These are phyloP conservation scores for Yarrowia sp. DNA, from an alignment of 805 yeast species.

Conservation along the genomic window DNA sequence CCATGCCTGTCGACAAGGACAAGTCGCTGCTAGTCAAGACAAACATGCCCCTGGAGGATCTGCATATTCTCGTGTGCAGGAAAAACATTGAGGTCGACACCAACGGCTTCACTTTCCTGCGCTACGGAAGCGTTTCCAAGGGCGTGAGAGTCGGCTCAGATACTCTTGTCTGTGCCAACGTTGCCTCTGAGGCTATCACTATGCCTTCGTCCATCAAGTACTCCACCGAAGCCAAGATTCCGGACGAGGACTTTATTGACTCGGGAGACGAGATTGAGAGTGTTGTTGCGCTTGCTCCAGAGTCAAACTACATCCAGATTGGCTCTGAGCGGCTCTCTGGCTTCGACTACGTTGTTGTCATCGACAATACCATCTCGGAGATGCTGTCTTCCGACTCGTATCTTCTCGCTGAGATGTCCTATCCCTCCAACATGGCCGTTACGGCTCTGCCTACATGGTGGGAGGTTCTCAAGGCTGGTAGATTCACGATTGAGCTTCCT, in stretches of 20 bases:
- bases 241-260: too few relatives aligned
- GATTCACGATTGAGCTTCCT: conserved; percentile 7
- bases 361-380: background rate
- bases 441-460: background rate
- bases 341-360: conserved; percentile 6
- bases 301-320: background rate
- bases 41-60: background rate
- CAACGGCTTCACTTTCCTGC: background rate
- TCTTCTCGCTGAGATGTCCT: conserved; percentile 6
- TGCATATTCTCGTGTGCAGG: conserved; percentile 10
- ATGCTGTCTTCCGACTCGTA: background rate
- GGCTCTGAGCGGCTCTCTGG: background rate
- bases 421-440: background rate
- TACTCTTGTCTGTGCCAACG: conserved; percentile 12
- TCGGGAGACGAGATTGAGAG: too few relatives aligned
- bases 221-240: conserved; percentile 10
- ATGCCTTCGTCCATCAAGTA: conserved; percentile 16
- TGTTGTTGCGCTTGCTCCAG: too few relatives aligned
- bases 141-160: background rate
- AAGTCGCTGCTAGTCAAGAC: conserved; percentile 10
- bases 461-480: conserved; percentile 1
- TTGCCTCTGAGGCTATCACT: background rate
- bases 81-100: background rate
- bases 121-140: conserved; percentile 1
- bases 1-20: background rate